Evolutionary conservation across 306 rosid species (phyloP).

Genomic region (Hippophae tibetana): DNA sequence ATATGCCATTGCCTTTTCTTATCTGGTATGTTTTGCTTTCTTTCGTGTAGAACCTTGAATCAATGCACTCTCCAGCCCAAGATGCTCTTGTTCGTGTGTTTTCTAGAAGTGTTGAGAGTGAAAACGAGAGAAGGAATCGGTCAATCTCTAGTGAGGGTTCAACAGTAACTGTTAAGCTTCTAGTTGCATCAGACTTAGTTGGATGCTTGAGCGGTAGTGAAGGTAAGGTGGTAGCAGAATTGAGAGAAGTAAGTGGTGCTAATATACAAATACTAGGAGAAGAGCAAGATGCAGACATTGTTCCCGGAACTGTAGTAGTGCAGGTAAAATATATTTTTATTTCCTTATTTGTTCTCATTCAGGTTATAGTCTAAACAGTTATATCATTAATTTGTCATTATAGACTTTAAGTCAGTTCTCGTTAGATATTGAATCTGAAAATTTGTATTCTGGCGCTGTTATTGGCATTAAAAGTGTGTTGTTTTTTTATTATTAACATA

Average conservation of each 20-base stretch:
- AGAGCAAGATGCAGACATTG: constrained; percentile 23
- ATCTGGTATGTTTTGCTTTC: constrained; percentile 18
- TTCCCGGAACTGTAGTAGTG: constrained; percentile 32
- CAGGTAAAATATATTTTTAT: constrained; percentile 32
- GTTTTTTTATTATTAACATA: too few species aligned
- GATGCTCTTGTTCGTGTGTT: constrained; percentile 50
- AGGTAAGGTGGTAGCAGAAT: constrained; percentile 36
- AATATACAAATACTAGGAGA: constrained; percentile 34
- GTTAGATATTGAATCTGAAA: too few species aligned
- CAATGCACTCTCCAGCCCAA: constrained; percentile 50
- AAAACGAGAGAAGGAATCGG: constrained; percentile 29
- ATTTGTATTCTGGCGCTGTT: too few species aligned
- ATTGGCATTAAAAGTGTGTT: too few species aligned
- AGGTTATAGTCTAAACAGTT: not conserved
- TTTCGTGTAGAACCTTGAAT: constrained; percentile 38
- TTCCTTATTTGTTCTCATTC: constrained; percentile 3
- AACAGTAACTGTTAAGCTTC: constrained; percentile 41
- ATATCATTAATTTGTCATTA: too few species aligned
- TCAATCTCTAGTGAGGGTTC: constrained; percentile 23
- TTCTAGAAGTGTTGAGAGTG: constrained; percentile 49
- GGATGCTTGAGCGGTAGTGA: constrained; percentile 31
- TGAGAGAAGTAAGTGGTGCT: constrained; percentile 40
- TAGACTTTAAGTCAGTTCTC: too few species aligned
- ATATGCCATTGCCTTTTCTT: not conserved
- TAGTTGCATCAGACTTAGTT: constrained; percentile 29